Base-by-base conservation (phyloP, 1,284 basidiomycete genomes). In the Agroathelia rolfsii region DNA sequence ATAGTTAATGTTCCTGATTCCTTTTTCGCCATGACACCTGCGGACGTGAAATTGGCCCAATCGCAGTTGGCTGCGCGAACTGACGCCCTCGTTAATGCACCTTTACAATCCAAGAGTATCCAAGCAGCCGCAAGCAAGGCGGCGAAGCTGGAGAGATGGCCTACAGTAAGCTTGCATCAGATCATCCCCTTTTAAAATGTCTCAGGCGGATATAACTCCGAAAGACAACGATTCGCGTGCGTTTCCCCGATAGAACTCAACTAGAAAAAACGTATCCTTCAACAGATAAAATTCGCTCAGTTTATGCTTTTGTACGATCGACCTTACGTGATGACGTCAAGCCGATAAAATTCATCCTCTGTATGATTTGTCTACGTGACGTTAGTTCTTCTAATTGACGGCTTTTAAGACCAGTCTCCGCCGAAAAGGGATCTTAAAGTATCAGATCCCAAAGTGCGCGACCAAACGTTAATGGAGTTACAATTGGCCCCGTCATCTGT, bases 231-330 rank as follows among this genome's bases (percentile, higher is more conserved):
- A 83, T 94, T 41, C 76, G 89, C 13, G 58, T 94, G 41, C 72
- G 72, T 41, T 93, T 93, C 51, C 62, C 74, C 18, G 84, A 92
- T 53, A 70, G 81, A 27, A 85, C 77, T 4, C 76, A 83, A 49
- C 64, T 94, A n/a, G 88, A 94, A 58, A 76, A 72, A 42, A 55
- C 59, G 0, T 90, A 93, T 47, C 64, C 72, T 1, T 85, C 84
- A 4, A 69, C 68, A 1, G 73, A 77, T 49, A 86, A 81, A 48
- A 87, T 93, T 37, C 69, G 70, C 32, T 65, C 75, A 3, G 70
- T 93, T 2, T 93, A 93, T 51, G 78, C 76, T 3, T 89, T 93
- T 44, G 82, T 92, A 27, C 70, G 83, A 14, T 57, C 63, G n/a
- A 70, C 71, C 14, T 57, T 93, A 25, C 62, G 71, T 23, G 80